A percentile compares a stretch with the other conserved stretches of the same genome.
phyloP scores from a whole-genome alignment of 306 rosid species.

The Quillaja saponaria region DNA sequence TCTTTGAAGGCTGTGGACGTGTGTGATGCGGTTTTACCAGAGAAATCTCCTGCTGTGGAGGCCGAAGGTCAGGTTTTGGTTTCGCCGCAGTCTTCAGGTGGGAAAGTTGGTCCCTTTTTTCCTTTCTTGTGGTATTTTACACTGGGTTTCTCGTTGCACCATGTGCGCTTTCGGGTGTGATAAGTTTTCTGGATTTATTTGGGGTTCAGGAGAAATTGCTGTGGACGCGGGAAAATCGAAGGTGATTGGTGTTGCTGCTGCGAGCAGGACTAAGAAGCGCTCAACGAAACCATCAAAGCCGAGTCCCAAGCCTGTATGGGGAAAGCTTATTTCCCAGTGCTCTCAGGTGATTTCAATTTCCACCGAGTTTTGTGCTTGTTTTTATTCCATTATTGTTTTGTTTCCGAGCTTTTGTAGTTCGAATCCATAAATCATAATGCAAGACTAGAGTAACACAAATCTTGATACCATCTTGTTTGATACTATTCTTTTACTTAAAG shows the following conservation, averaged over 20 bases:
- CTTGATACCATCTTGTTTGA: no score
- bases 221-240: slow-evolving; percentile 52
- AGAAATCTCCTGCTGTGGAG: slow-evolving; percentile 49
- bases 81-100: slow-evolving; percentile 62
- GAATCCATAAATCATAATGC: no score
- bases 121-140: background rate
- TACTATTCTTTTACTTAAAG: no score
- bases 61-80: slow-evolving; percentile 53
- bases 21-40: slow-evolving; percentile 46
- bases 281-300: slow-evolving; percentile 41
- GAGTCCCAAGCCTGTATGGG: slow-evolving; percentile 65
- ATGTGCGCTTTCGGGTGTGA: slow-evolving; percentile 37
- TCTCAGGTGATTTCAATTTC: slow-evolving; percentile 64
- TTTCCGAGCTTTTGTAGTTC: background rate
- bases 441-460: no score
- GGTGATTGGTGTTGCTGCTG: slow-evolving; percentile 26
- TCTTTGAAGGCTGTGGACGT: slow-evolving; percentile 51
- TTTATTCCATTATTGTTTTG: slow-evolving; percentile 4
- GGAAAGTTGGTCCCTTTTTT: slow-evolving; percentile 5
- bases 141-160: slow-evolving; percentile 20
- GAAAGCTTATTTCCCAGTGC: slow-evolving; percentile 85
- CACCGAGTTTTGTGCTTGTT: slow-evolving; percentile 5
- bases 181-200: slow-evolving; percentile 27
- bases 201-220: slow-evolving; percentile 48
- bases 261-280: slow-evolving; percentile 58